Evolutionary conservation across 116 monocot genomes (phyloP).

Genomic region (Dioscorea cayenensis): DNA sequence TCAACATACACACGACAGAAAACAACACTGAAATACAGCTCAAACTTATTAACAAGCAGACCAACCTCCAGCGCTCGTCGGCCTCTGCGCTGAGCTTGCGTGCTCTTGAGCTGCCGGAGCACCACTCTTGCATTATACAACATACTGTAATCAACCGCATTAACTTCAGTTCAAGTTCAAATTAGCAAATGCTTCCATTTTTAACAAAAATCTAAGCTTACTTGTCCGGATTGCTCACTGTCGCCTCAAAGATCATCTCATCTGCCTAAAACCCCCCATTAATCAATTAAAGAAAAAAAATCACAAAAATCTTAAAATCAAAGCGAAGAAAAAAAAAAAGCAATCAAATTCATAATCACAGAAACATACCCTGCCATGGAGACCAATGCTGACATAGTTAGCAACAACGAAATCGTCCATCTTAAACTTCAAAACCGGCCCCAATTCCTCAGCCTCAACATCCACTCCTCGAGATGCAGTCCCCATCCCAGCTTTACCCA

Average conservation of each 20-base stretch:
- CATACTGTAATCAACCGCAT: constrained; percentile 34
- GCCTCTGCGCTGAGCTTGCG: constrained; percentile 81
- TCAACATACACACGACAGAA: not conserved
- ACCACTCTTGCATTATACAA: constrained; percentile 78
- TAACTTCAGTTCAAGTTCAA: not conserved
- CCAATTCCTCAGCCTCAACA: constrained; percentile 19
- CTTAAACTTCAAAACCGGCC: constrained; percentile 51
- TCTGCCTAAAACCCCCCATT: constrained; percentile 44
- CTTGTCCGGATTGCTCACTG: constrained; percentile 59
- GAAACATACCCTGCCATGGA: constrained; percentile 62
- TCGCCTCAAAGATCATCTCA: constrained; percentile 89
- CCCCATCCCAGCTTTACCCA: not conserved
- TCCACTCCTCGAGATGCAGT: not conserved
- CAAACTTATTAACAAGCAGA: not conserved
- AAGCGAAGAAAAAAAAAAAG: not conserved
- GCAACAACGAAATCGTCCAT: constrained; percentile 59
- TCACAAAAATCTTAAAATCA: not conserved
- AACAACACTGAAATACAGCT: not conserved
- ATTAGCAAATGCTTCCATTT: not conserved
- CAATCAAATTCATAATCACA: not conserved
- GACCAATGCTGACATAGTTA: constrained; percentile 75
- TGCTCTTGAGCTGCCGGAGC: constrained; percentile 64
- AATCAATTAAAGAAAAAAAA: not conserved
- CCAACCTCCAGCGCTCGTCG: constrained; percentile 67
- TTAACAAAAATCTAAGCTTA: constrained; percentile 17